Evolutionary conservation across 805 yeast species (phyloP).

Genomic region (Middelhovenomyces tepae): DNA sequence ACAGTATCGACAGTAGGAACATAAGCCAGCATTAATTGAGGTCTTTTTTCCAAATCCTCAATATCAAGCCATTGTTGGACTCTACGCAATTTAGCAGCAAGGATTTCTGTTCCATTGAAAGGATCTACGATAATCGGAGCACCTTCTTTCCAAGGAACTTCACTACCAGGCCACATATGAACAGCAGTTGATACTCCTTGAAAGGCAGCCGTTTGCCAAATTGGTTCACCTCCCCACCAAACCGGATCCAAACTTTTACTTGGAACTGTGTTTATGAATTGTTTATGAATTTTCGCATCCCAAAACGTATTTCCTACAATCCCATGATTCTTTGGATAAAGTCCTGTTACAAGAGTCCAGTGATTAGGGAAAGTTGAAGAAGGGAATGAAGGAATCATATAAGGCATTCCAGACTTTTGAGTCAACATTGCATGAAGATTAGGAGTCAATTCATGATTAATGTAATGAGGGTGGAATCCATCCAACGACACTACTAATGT

Average conservation of each 20-base stretch:
- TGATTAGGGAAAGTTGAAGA: constrained; percentile 87
- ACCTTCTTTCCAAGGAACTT: constrained; percentile 47
- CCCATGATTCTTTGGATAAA: constrained; percentile 77
- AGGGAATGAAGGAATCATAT: constrained; percentile 81
- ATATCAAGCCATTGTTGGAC: constrained; percentile 61
- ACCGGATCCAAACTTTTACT: constrained; percentile 40
- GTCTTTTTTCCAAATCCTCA: constrained; percentile 42
- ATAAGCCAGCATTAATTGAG: constrained; percentile 68
- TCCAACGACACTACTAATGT: constrained; percentile 75
- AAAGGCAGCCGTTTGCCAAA: constrained; percentile 68
- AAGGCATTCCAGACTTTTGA: constrained; percentile 59
- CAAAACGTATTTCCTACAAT: constrained; percentile 75
- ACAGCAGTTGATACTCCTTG: constrained; percentile 61
- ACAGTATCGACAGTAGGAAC: constrained; percentile 75
- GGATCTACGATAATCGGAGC: constrained; percentile 48
- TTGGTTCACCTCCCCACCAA: constrained; percentile 88
- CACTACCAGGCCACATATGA: constrained; percentile 98
- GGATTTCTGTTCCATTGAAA: constrained; percentile 55
- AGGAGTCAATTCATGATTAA: constrained; percentile 61
- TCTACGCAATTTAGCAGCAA: constrained; percentile 48
- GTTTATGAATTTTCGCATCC: constrained; percentile 47
- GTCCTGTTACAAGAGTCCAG: constrained; percentile 84
- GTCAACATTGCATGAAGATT: constrained; percentile 48
- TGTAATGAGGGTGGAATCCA: constrained; percentile 87
- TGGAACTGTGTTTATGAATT: constrained; percentile 57